Evolutionary conservation across 2,329 filamentous ascomycete genomes (phyloP), one percentile per base, ranked within the genome.

Genomic region (Sarocladium strictum): DNA sequence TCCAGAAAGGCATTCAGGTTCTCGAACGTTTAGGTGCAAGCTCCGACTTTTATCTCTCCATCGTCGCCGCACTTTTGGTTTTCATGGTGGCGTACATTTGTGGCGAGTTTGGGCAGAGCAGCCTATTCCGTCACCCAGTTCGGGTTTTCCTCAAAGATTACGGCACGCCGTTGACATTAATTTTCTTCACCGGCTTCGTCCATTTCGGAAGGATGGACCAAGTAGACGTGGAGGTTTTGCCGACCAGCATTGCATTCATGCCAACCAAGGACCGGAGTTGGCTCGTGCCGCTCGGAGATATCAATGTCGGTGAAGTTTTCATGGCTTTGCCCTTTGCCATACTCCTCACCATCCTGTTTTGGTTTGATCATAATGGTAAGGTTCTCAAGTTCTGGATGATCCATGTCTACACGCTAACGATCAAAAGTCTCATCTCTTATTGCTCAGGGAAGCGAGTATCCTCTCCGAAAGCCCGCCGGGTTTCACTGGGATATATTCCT

Each of bases 171-270:
- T 73, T 93, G 57, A 90, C 87, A 0, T 81, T 92, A 54, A 73
- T 96, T 57, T 96, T 96, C 76, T 96, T 96, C 67, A 91, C 90
- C 0, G 90, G 90, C 0, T 96, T 95, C 63, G 86, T 94, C 1
- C 88, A 94, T 67, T 83, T 95, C 58, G 90, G 90, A 7, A 85
- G 88, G 62, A 93, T 96, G 88, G 73, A 72, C n/a, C 70, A 78
- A 38, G 79, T 95, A 1, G 67, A 82, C 19, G 73, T 96, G 10
- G 81, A 87, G 58, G 84, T 79, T 9, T 75, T 96, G 26, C 90
- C 90, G 0, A 93, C 86, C 0, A 84, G 84, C 58, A 84, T 81
- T 55, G 83, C 90, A 0, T 96, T 96, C 72, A 84, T 82, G 63
- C 91, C 91, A 0, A 96, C 91, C 15, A 54, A 53, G 0, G 83